These are phyloP conservation scores for Hypoxylon fragiforme DNA, from an alignment of 495 filamentous ascomycete genomes.

Conservation along the genomic window DNA sequence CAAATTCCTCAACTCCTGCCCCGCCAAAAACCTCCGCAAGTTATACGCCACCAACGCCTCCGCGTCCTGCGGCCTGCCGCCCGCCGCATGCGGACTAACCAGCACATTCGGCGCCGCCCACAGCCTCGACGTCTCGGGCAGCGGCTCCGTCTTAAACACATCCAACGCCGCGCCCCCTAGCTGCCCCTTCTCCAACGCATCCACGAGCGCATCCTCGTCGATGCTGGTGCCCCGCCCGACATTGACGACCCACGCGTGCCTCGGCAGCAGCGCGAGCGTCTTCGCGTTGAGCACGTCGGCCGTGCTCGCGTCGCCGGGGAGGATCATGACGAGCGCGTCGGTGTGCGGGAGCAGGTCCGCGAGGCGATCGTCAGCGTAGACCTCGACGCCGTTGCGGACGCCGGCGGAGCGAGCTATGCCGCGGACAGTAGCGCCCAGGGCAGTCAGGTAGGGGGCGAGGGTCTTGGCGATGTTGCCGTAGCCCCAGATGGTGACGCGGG, in stretches of 20 bases:
- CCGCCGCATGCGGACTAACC: slow-evolving; percentile 51
- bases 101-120: slow-evolving; percentile 46
- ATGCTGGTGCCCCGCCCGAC: slow-evolving; percentile 80
- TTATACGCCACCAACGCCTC: slow-evolving; percentile 59
- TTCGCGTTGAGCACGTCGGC: slow-evolving; percentile 67
- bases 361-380: slow-evolving; percentile 50
- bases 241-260: slow-evolving; percentile 79
- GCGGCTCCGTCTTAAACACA: slow-evolving; percentile 79
- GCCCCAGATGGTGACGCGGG: slow-evolving; percentile 64
- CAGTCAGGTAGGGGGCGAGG: slow-evolving; percentile 68
- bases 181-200: slow-evolving; percentile 67
- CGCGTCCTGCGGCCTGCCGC: slow-evolving; percentile 57
- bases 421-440: slow-evolving; percentile 51
- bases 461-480: slow-evolving; percentile 86
- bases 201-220: slow-evolving; percentile 77
- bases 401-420: slow-evolving; percentile 57
- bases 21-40: slow-evolving; percentile 54
- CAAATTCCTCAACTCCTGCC: slow-evolving; percentile 56
- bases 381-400: slow-evolving; percentile 60
- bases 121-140: slow-evolving; percentile 44
- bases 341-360: slow-evolving; percentile 64
- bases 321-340: slow-evolving; percentile 78
- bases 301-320: slow-evolving; percentile 69
- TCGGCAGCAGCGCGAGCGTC: slow-evolving; percentile 72
- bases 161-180: slow-evolving; percentile 72